Base-by-base conservation (phyloP, 2,329 filamentous ascomycete genomes). In the Hirsutella minnesotensis region DNA sequence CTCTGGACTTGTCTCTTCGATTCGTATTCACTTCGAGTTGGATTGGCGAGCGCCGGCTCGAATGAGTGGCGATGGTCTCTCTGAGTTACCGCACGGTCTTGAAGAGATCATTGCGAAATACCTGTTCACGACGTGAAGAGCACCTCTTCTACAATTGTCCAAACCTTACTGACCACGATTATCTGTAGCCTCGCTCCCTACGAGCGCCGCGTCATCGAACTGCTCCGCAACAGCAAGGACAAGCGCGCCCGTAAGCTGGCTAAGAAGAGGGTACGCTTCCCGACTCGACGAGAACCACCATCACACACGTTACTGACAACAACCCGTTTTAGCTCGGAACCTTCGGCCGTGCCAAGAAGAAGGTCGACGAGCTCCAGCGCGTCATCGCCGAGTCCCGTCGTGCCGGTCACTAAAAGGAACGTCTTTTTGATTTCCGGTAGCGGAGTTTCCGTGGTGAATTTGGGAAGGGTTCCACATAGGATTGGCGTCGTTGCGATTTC, bases 171-270 rank as follows among this genome's bases (percentile, higher is more conserved):
- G 61, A 67, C 55, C 38, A 30, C 16, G 30, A 37, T 29, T 15
- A 39, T 45, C 37, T 47, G 20, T n/a, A 83, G 86, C 65, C 84
- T 92, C 58, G 86, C 86, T 58, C 86, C 86, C 63, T 92, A 98
- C 70, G 92, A 98, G 83, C 90, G 92, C 72, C 88, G 92, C 66
- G 86, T 98, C 60, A 94, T 98, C 67, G 92, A 98, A 81, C 77
- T 98, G 67, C 84, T 98, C 72, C 87, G 92, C 64, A 98, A 98
- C 85, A 83, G 79, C 77, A 94, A 94, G 78, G 92, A 98, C 75
- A 96, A 96, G 86, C 87, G 90, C 72, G 90, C 90, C 63, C 81
- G 90, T 61, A 95, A 95, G 83, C 86, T 95, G 64, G 90, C 90
- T 63, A 96, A 96, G 89, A 95, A 94, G 86, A 83, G 90, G 71